phyloP scores from a whole-genome alignment of 257 asterid species.

The Solanum boliviense region DNA sequence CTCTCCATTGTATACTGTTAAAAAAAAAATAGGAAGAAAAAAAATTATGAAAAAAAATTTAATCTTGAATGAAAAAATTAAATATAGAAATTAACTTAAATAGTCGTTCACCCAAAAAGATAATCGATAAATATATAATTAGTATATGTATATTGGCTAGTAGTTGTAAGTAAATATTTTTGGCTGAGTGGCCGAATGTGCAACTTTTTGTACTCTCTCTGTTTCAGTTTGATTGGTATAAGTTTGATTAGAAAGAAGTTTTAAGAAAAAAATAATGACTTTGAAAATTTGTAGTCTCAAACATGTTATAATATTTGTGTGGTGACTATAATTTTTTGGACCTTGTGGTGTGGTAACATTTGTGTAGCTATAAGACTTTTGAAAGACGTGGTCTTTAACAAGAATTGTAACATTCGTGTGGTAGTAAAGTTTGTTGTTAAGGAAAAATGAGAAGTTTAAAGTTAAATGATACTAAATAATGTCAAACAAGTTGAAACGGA shows the following conservation, averaged over 20 bases:
- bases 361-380: background rate
- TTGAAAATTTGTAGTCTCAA: background rate
- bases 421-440: background rate
- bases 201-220: background rate
- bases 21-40: too few species aligned
- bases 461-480: background rate
- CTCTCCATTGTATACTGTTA: constrained; percentile 82
- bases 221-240: background rate
- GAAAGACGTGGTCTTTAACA: background rate
- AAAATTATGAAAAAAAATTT: background rate
- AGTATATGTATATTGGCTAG: background rate
- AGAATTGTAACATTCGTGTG: background rate
- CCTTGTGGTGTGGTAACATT: background rate
- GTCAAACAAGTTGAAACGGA: background rate
- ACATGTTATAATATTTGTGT: background rate
- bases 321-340: background rate
- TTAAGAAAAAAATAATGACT: background rate
- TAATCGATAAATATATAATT: background rate
- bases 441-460: background rate
- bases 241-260: background rate
- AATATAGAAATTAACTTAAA: background rate
- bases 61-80: background rate
- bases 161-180: background rate
- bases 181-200: background rate
- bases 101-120: background rate